Percentiles rank a stretch among this genome's conserved stretches.
These are phyloP conservation scores for Eucommia ulmoides DNA, from an alignment of 257 asterid genomes.

Conservation along the genomic window DNA sequence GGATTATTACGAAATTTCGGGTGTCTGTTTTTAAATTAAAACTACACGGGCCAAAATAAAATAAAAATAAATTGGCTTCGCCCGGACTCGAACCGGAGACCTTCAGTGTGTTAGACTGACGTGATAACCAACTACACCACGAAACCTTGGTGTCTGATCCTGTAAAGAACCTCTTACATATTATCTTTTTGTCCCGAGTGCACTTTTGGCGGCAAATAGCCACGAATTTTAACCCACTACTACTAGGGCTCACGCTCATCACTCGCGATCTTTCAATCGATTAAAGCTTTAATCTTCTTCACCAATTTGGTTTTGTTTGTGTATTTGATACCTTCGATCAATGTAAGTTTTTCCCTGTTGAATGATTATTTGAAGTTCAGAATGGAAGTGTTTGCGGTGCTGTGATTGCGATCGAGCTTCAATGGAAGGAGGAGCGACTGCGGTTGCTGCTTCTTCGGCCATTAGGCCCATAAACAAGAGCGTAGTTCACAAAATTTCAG, in stretches of 20 bases:
- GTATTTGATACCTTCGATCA: too few species aligned
- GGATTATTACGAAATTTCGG: too few species aligned
- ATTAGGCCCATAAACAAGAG: constrained; percentile 63
- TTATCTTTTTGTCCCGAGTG: neutral
- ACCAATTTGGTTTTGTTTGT: neutral
- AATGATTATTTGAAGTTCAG: neutral
- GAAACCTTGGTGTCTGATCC: constrained; percentile 13
- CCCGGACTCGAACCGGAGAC: constrained; percentile 86
- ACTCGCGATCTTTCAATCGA: neutral
- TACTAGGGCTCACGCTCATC: neutral
- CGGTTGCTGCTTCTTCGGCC: constrained; percentile 8
- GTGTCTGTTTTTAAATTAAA: too few species aligned
- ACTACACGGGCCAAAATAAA: too few species aligned
- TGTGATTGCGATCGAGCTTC: neutral
- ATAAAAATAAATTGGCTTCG: constrained; percentile 30
- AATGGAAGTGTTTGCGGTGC: neutral
- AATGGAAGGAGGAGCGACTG: constrained; percentile 26
- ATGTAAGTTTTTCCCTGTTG: neutral
- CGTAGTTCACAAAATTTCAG: constrained; percentile 69
- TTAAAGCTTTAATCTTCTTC: neutral
- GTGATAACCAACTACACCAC: constrained; percentile 99
- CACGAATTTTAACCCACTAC: neutral
- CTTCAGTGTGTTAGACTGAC: constrained; percentile 99
- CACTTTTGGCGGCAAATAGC: constrained; percentile 32
- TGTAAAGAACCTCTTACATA: neutral